Evolutionary conservation across 371 early-diverging fungal species (phyloP).

Genomic region (Lichtheimia hyalospora): DNA sequence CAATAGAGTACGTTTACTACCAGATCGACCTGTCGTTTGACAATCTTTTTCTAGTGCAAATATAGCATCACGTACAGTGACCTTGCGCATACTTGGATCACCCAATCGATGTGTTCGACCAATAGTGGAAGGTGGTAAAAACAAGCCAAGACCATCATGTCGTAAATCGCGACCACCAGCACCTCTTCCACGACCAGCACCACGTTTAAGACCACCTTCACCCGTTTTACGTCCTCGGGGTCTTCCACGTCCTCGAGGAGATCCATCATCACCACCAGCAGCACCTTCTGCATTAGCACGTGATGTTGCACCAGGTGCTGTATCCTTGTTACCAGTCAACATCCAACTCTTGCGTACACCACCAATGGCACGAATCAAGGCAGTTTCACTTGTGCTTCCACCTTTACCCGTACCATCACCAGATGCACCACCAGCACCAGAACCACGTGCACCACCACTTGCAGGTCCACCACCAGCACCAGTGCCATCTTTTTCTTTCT

Average conservation of each 20-base stretch:
- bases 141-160: slow-evolving; percentile 18
- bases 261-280: slow-evolving; percentile 19
- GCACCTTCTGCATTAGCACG: not conserved
- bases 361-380: slow-evolving; percentile 69
- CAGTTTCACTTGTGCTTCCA: slow-evolving; percentile 71
- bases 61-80: slow-evolving; percentile 73
- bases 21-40: slow-evolving; percentile 49
- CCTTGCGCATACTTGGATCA: slow-evolving; percentile 47
- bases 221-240: slow-evolving; percentile 23
- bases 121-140: slow-evolving; percentile 41
- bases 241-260: slow-evolving; percentile 44
- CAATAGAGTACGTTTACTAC: slow-evolving; percentile 56
- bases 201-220: slow-evolving; percentile 13
- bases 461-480: slow-evolving; percentile 51
- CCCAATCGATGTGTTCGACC: slow-evolving; percentile 34
- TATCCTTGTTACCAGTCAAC: slow-evolving; percentile 47
- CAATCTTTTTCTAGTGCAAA: slow-evolving; percentile 73
- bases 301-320: not conserved
- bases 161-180: not conserved
- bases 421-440: slow-evolving; percentile 34
- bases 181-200: slow-evolving; percentile 19
- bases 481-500: slow-evolving; percentile 56
- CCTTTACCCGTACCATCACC: slow-evolving; percentile 70
- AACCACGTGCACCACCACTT: slow-evolving; percentile 64
- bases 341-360: slow-evolving; percentile 77